Evolutionary conservation across 768 basidiomycete species (phyloP).

Genomic region (Hypholoma sublateritium): DNA sequence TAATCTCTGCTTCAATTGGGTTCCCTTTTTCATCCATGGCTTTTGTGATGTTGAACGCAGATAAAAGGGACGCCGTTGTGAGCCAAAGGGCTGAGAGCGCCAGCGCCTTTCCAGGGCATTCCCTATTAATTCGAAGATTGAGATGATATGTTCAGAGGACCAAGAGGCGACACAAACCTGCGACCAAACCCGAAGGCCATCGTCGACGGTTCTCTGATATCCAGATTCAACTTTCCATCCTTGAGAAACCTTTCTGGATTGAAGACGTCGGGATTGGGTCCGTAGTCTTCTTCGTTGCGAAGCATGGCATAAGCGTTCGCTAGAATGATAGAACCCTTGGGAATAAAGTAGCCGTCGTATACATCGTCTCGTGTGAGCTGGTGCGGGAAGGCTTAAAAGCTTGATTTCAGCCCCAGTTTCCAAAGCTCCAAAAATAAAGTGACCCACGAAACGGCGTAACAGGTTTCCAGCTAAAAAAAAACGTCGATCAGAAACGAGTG

Average conservation of each 20-base stretch:
- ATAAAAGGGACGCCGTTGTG: slow-evolving; percentile 17
- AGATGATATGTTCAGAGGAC: background rate
- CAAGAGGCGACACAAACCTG: background rate
- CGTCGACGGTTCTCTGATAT: slow-evolving; percentile 6
- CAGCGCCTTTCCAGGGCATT: slow-evolving; percentile 28
- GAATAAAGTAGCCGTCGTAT: slow-evolving; percentile 22
- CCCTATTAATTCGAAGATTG: slow-evolving; percentile 13
- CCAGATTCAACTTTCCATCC: slow-evolving; percentile 16
- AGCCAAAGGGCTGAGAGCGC: slow-evolving; percentile 19
- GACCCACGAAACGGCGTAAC: slow-evolving; percentile 5
- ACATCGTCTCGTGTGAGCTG: slow-evolving; percentile 9
- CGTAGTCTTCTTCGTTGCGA: slow-evolving; percentile 33
- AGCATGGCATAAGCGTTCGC: slow-evolving; percentile 20
- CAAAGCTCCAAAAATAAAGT: background rate
- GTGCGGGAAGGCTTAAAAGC: slow-evolving; percentile 4
- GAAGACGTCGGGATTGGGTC: slow-evolving; percentile 34
- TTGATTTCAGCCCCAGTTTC: background rate
- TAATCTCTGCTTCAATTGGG: slow-evolving; percentile 24
- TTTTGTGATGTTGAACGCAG: slow-evolving; percentile 23
- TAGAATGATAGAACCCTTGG: slow-evolving; percentile 19
- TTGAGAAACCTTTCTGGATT: slow-evolving; percentile 38
- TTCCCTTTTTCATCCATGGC: slow-evolving; percentile 26
- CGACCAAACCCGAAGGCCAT: slow-evolving; percentile 19
- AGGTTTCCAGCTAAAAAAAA: slow-evolving; percentile 1
- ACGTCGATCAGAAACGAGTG: too few species aligned